These are phyloP conservation scores for Corylus avellana DNA, from an alignment of 306 rosid species.

Conservation along the genomic window DNA sequence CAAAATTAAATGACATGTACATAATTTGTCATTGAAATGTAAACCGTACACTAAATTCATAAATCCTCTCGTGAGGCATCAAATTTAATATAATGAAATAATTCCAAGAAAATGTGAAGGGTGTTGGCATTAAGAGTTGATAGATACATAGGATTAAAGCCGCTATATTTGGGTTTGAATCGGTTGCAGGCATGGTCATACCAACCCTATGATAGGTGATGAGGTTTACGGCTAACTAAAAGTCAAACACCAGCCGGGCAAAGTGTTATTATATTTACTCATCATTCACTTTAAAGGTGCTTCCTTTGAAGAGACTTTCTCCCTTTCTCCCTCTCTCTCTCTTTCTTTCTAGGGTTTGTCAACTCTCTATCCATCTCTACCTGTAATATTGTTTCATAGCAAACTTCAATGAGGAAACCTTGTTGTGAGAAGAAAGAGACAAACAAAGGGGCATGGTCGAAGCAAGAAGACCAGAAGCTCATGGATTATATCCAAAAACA, in stretches of 20 bases:
- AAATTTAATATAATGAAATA: too few relatives aligned
- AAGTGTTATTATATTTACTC: background rate
- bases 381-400: background rate
- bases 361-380: background rate
- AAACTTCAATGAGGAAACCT: conserved; percentile 7
- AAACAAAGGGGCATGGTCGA: conserved; percentile 48
- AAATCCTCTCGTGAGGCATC: too few relatives aligned
- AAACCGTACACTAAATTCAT: too few relatives aligned
- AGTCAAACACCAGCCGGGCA: background rate
- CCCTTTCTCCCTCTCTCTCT: background rate
- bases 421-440: conserved; percentile 32
- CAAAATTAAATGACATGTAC: too few relatives aligned
- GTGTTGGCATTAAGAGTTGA: too few relatives aligned
- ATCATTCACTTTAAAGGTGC: background rate
- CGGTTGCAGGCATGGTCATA: background rate
- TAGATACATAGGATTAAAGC: too few relatives aligned
- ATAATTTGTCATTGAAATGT: too few relatives aligned
- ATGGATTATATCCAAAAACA: conserved; percentile 37
- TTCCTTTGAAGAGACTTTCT: background rate
- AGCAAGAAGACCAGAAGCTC: conserved; percentile 55
- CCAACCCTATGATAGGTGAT: background rate
- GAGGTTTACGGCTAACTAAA: background rate
- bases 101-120: too few relatives aligned
- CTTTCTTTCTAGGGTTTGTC: background rate
- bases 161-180: too few relatives aligned